Conservation (phyloP, 192 early-diverging fungal species). For the Rhizophagus sp. region DNA sequence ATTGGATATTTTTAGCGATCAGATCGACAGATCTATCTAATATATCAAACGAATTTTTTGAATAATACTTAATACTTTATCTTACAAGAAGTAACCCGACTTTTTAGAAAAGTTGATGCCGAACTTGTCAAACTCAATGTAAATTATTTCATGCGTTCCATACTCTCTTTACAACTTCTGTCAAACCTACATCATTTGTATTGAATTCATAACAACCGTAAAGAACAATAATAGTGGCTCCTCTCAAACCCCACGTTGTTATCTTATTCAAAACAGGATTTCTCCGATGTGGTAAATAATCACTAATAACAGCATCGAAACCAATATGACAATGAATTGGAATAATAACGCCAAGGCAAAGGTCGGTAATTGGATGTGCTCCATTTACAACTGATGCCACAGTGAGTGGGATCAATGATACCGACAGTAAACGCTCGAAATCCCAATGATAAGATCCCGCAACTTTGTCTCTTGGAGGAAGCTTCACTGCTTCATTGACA, state of each 20-base stretch:
- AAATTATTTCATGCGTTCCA: conserved; percentile 75
- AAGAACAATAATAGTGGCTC: conserved; percentile 69
- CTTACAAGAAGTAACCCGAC: no score
- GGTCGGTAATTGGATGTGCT: conserved; percentile 85
- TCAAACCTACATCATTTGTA: conserved; percentile 93
- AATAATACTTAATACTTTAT: no score
- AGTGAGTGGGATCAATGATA: conserved; percentile 76
- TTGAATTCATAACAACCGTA: conserved; percentile 94
- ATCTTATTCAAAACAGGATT: conserved; percentile 62
- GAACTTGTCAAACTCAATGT: neutral
- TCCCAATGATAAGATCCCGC: conserved; percentile 97
- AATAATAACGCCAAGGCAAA: conserved; percentile 85
- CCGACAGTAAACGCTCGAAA: conserved; percentile 83
- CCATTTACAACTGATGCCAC: conserved; percentile 77
- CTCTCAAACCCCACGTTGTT: conserved; percentile 63
- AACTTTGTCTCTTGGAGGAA: conserved; percentile 48
- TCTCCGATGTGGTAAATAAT: conserved; percentile 81
- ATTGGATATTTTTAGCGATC: no score
- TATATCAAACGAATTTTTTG: no score
- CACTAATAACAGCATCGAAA: conserved; percentile 69
- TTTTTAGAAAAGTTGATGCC: no score
- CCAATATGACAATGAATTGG: conserved; percentile 92
- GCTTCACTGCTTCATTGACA: conserved; percentile 20
- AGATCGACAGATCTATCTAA: no score
- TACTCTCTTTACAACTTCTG: conserved; percentile 77